Evolutionary conservation across 345 rosid species (phyloP), one percentile per base, ranked within the genome.

Genomic region (Capsella bursapastoris): DNA sequence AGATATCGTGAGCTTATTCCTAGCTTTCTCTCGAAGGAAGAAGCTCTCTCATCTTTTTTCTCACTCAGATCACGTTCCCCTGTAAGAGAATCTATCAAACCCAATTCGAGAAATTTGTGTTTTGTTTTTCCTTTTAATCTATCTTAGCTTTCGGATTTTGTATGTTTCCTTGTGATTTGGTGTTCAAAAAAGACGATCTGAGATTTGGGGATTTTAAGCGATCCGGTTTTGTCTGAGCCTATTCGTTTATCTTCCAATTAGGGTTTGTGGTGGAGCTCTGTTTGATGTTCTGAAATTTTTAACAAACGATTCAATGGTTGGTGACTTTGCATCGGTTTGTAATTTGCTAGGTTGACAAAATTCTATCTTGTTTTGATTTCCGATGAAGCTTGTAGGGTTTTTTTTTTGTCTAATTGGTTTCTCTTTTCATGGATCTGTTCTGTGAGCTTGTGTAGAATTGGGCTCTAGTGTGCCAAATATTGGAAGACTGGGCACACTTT

Each of bases 31-130:
- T 25, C 69, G 70, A 66, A 72, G 81, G 77, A 7, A 34, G 25
- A 72, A 72, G 29, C 73, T 65, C 64, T 65, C 64, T 59, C 64
- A 18, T 44, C 56, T 49, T 16, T 34, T 70, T 47, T 70, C 56
- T 60, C 60, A 66, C 63, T 78, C 25, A 25, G 68, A 72, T 52
- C 70, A 59, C 73, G 68, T 65, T 43, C 63, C 68, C 68, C 66
- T 63, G 80, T 78, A 65, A 78, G 77, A 61, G 76, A 72, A 78
- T 66, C 77, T 41, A 66, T 52, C 81, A 66, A 72, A 78, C 70
- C 81, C 77, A 41, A 9, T 31, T 44, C 22, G 5, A 27, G 49
- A 43, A 43, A 9, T 55, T 70, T 64, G 25, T 55, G 10, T 64
- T 55, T 27, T 18, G 11, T 28, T 52, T 38, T n/a, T 14, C n/a